Percentiles rank a stretch among this genome's conserved stretches.
Evolutionary conservation across 148 eudicot genomes (phyloP).

Genomic region (Vaccinium myrtillus): DNA sequence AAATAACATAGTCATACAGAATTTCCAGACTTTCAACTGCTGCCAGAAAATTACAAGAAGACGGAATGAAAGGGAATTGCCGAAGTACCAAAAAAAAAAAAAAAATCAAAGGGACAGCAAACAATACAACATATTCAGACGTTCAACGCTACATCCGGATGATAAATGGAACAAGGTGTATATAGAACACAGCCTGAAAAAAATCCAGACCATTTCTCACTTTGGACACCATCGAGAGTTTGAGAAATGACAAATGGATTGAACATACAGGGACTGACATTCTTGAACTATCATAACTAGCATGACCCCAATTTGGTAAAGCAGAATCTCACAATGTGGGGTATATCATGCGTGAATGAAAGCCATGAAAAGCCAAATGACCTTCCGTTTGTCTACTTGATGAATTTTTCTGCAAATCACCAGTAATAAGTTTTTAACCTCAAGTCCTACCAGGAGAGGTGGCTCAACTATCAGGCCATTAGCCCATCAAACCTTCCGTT

Average conservation of each 20-base stretch:
- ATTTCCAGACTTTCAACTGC: neutral
- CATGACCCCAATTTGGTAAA: neutral
- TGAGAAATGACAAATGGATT: neutral
- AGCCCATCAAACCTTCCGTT: conserved; percentile 1
- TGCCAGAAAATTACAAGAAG: neutral
- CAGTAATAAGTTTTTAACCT: neutral
- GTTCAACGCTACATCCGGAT: neutral
- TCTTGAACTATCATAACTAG: neutral
- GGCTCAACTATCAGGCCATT: neutral
- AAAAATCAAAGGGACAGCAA: neutral
- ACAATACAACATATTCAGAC: neutral
- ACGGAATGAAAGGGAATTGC: neutral
- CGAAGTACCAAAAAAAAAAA: neutral
- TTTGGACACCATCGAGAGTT: neutral
- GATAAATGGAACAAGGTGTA: neutral
- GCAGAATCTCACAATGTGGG: neutral
- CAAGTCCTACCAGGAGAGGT: neutral
- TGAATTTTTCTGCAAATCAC: neutral
- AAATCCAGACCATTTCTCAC: neutral
- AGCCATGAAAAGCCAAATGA: neutral
- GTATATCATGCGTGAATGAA: neutral
- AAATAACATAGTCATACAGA: neutral
- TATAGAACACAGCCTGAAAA: neutral
- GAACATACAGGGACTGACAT: neutral
- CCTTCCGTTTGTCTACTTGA: neutral